Base-by-base conservation (phyloP, 129 eudicot species). In the Smallanthus sonchifolius region DNA sequence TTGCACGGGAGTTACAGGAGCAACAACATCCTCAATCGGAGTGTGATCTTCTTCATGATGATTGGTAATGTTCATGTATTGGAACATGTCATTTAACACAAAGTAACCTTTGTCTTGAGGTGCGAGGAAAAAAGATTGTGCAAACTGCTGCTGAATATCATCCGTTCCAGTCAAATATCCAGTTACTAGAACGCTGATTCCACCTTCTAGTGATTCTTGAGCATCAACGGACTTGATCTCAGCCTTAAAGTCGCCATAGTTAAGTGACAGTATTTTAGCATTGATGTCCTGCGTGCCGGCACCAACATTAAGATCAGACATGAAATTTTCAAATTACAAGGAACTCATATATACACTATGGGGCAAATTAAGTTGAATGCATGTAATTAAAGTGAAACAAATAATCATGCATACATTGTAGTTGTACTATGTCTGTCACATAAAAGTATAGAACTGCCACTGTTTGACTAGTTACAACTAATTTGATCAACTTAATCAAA, bases 81-180 rank as follows among this genome's bases (percentile, higher is more conserved):
- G 86, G 61, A 95, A 87, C 35, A 95, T 85, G 83, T 95, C 97
- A 65, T 91, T 95, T 75, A 95, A 70, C 76, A 95, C 97, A 83
- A 80, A 95, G 89, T 81, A 95, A 13, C 99, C 99, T 59, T 73
- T 84, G 24, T 95, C 94, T 75, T 95, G 99, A 3, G 99, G 97
- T 19, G 99, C 99, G 34, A 95, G 96, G 68, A 95, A 95, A 75
- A 95, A 95, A 60, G 87, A 60, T 67, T 95, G 99, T 7, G 92
- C 40, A 44, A 95, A 94, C 62, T 78, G 70, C 65, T 84, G 83
- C 20, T 56, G 61, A 37, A 74, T 32, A 62, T 78, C 67, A 49
- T 88, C 98, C 77, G 66, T 75, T 75, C 89, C 86, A 28, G 92
- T 82, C 81, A 91, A 40, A 73, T 74, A 75, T 57, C 99, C 99